A percentile compares a stretch with the other conserved stretches of the same genome.
These are phyloP conservation scores for Candolleomyces eurysporus DNA, from an alignment of 768 basidiomycete species.

Conservation along the genomic window DNA sequence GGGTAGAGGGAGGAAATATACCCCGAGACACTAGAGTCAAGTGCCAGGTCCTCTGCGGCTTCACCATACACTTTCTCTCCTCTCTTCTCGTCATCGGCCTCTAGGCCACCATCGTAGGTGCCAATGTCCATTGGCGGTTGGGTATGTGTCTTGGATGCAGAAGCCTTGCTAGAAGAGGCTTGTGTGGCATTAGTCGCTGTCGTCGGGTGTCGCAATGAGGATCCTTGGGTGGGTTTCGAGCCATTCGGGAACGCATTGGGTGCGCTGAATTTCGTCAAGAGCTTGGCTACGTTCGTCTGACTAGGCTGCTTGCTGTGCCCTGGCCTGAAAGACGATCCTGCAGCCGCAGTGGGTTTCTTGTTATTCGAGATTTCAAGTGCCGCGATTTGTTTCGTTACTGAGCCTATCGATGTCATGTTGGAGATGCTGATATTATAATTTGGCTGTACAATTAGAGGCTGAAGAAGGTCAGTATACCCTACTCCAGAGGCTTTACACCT, in stretches of 20 bases:
- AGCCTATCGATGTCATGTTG: slow-evolving; percentile 41
- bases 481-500: no score
- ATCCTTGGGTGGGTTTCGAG: slow-evolving; percentile 37
- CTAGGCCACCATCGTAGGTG: slow-evolving; percentile 95
- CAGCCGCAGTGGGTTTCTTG: slow-evolving; percentile 26
- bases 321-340: slow-evolving; percentile 27
- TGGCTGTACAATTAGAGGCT: no score
- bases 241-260: slow-evolving; percentile 49
- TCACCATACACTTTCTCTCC: slow-evolving; percentile 75
- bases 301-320: slow-evolving; percentile 53
- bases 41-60: slow-evolving; percentile 75
- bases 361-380: slow-evolving; percentile 61
- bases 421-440: neutral
- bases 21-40: slow-evolving; percentile 79
- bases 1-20: slow-evolving; percentile 29
- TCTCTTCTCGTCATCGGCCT: slow-evolving; percentile 79
- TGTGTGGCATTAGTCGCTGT: slow-evolving; percentile 9
- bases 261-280: slow-evolving; percentile 72
- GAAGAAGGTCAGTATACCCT: no score
- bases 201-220: slow-evolving; percentile 42
- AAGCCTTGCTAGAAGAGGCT: slow-evolving; percentile 1
- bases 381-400: slow-evolving; percentile 67
- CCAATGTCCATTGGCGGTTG: slow-evolving; percentile 70
- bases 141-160: slow-evolving; percentile 20
- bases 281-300: slow-evolving; percentile 63